These are phyloP conservation scores for Calonectria montana DNA, from an alignment of 2,329 filamentous ascomycete genomes.

Conservation along the genomic window DNA sequence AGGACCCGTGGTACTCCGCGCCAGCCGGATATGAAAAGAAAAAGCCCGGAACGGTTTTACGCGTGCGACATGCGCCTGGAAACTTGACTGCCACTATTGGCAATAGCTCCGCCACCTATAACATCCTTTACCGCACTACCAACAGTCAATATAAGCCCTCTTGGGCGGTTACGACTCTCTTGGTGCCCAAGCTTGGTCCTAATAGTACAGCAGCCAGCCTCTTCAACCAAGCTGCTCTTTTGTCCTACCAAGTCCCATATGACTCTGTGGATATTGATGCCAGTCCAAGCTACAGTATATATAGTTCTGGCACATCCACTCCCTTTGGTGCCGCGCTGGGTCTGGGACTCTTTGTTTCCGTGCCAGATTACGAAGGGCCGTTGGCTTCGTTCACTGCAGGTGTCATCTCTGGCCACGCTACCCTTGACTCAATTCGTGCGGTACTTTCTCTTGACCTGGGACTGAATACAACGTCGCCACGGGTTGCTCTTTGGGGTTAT, in stretches of 20 bases:
- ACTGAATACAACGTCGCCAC: conserved; percentile 32
- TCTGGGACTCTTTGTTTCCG: conserved; percentile 46
- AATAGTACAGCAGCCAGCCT: conserved; percentile 23
- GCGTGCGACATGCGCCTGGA: conserved; percentile 36
- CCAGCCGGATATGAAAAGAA: conserved; percentile 31
- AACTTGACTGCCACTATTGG: conserved; percentile 33
- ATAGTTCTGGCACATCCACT: background rate
- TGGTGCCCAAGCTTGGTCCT: conserved; percentile 30
- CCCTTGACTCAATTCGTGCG: conserved; percentile 58
- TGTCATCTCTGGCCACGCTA: conserved; percentile 55
- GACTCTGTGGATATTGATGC: conserved; percentile 38
- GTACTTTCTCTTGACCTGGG: conserved; percentile 50
- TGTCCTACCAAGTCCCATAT: conserved; percentile 39
- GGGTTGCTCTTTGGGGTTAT: conserved; percentile 65
- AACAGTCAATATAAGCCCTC: conserved; percentile 37
- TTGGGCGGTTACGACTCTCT: conserved; percentile 40
- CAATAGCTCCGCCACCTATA: conserved; percentile 36
- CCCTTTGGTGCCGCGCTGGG: conserved; percentile 23
- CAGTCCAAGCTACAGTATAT: conserved; percentile 34
- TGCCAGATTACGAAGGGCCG: conserved; percentile 60
- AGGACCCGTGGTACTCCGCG: conserved; percentile 41
- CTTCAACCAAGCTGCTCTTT: conserved; percentile 31
- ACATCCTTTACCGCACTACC: conserved; percentile 40
- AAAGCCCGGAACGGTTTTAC: conserved; percentile 37
- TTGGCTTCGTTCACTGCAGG: conserved; percentile 57